Percentiles rank a stretch among this genome's conserved stretches.
These are phyloP conservation scores for Quercus cerris DNA, from an alignment of 306 rosid species.

Conservation along the genomic window DNA sequence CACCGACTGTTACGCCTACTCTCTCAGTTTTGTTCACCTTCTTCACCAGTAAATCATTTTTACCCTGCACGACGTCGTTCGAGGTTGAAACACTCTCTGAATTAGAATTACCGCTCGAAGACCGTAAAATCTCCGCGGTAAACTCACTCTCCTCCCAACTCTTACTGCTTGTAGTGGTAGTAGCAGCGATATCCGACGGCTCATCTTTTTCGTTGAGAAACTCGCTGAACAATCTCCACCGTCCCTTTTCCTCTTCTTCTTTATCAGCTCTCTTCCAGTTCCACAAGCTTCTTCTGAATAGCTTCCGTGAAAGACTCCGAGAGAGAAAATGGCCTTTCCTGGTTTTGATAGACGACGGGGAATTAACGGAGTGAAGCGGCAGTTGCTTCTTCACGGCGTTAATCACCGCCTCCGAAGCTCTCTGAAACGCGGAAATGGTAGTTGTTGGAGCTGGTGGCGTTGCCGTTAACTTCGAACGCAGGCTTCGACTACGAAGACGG, in stretches of 20 bases:
- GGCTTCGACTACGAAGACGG: neutral
- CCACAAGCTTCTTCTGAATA: constrained; percentile 52
- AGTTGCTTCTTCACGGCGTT: constrained; percentile 50
- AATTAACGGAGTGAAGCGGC: constrained; percentile 28
- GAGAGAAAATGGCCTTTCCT: constrained; percentile 25
- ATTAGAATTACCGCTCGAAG: constrained; percentile 20
- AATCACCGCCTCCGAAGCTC: constrained; percentile 55
- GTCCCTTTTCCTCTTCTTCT: neutral
- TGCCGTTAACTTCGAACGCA: constrained; percentile 1
- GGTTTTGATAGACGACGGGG: neutral
- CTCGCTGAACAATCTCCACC: constrained; percentile 38
- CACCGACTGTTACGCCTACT: constrained; percentile 26
- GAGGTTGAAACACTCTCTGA: constrained; percentile 12
- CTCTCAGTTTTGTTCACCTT: neutral
- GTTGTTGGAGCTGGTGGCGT: constrained; percentile 11
- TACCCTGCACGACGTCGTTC: constrained; percentile 26
- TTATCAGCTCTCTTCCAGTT: constrained; percentile 36
- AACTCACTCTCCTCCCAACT: constrained; percentile 68
- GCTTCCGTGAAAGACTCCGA: constrained; percentile 51
- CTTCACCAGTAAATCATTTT: neutral
- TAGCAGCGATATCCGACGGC: constrained; percentile 16
- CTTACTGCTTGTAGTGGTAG: neutral
- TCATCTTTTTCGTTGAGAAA: constrained; percentile 19
- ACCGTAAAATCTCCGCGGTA: constrained; percentile 17
- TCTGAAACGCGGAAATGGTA: constrained; percentile 41